These are phyloP conservation scores for Phialophora chinensis DNA, from an alignment of 2,329 filamentous ascomycete genomes.

Conservation along the genomic window DNA sequence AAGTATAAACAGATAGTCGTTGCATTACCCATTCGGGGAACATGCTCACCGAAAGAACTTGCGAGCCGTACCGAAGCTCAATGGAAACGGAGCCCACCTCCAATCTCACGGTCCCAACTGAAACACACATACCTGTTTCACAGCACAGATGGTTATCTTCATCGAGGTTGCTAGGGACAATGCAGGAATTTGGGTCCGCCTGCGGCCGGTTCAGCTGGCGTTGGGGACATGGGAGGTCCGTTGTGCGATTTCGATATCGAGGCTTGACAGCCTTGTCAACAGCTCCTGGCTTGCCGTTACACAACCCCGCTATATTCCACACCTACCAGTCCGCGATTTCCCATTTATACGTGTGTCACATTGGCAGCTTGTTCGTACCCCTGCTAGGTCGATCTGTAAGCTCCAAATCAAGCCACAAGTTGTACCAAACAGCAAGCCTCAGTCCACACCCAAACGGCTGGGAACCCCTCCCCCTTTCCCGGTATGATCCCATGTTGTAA, in stretches of 20 bases:
- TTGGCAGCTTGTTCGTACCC: constrained; percentile 1
- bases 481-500: constrained; percentile 14
- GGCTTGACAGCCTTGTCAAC: constrained; percentile 18
- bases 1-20: background rate
- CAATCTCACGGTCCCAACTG: constrained; percentile 1
- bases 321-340: constrained; percentile 21
- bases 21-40: background rate
- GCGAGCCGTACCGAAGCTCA: background rate
- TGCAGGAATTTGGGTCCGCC: constrained; percentile 2
- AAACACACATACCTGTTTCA: constrained; percentile 15
- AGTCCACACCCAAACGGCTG: constrained; percentile 10
- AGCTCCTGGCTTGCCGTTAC: constrained; percentile 8
- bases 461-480: constrained; percentile 15
- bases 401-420: constrained; percentile 13
- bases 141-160: background rate
- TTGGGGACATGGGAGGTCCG: background rate
- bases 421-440: constrained; percentile 19
- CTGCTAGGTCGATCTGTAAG: constrained; percentile 8
- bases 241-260: background rate
- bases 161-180: background rate
- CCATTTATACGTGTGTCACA: constrained; percentile 20
- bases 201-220: background rate
- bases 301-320: constrained; percentile 9
- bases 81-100: background rate
- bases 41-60: background rate